These are phyloP conservation scores for Platanus orientalis DNA, from an alignment of 164 flowering plant genomes.

Conservation along the genomic window DNA sequence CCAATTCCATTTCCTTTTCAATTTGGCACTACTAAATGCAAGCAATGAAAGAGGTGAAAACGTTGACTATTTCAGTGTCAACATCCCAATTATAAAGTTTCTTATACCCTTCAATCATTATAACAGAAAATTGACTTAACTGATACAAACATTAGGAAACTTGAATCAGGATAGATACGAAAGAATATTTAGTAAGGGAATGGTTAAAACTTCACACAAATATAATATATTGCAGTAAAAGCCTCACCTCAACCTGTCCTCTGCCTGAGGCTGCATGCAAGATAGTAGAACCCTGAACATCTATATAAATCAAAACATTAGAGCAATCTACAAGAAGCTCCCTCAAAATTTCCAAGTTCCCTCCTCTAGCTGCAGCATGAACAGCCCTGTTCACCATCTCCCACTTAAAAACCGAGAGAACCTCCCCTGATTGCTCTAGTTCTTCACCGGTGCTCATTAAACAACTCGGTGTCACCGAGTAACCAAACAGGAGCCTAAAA, in stretches of 20 bases:
- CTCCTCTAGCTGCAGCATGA: constrained; percentile 92
- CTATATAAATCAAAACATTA: constrained; percentile 59
- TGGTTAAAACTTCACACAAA: too few species aligned
- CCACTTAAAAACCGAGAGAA: constrained; percentile 33
- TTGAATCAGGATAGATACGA: background rate
- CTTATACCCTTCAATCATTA: too few species aligned
- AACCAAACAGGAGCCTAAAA: constrained; percentile 60
- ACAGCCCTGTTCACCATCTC: constrained; percentile 78
- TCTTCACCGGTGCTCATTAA: constrained; percentile 22
- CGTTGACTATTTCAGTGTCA: too few species aligned
- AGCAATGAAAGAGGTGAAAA: too few species aligned
- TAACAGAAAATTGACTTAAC: too few species aligned
- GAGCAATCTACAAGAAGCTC: constrained; percentile 46
- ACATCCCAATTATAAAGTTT: too few species aligned
- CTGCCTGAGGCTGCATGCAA: constrained; percentile 82
- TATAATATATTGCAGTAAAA: background rate
- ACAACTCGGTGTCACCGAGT: constrained; percentile 27
- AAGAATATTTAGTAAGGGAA: too few species aligned
- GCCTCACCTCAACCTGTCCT: constrained; percentile 86
- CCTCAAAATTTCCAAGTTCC: constrained; percentile 66
- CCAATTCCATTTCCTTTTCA: too few species aligned
- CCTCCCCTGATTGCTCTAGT: constrained; percentile 20
- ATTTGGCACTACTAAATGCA: too few species aligned
- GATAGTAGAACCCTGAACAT: constrained; percentile 65
- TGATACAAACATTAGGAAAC: background rate